Conservation (phyloP, 345 rosid species). For the Brassica napus region Da-Ae NC_063435.1:729501-730000, state of each 20-base stretch:
- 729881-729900: constrained; percentile 23
- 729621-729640: constrained; percentile 49
- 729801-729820: not conserved
- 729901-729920: not conserved
- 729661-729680: constrained; percentile 64
- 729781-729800: not conserved
- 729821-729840: not conserved
- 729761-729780: not conserved
- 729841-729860: not conserved
- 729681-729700: constrained; percentile 74
- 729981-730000: constrained; percentile 31
- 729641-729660: constrained; percentile 85
- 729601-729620: constrained; percentile 50
- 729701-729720: constrained; percentile 71
- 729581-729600: constrained; percentile 59
- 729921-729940: constrained; percentile 19
- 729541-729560: not conserved
- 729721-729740: constrained; percentile 74
- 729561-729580: constrained; percentile 54
- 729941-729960: constrained; percentile 39
- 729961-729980: constrained; percentile 24
- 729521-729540: constrained; percentile 24
- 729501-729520: constrained; percentile 54
- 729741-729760: constrained; percentile 36
- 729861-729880: constrained; percentile 23